Percentiles rank a stretch among this genome's conserved stretches.
These are phyloP conservation scores for Coccinonectria pachysandricola DNA, from an alignment of 2,329 filamentous ascomycete species.

Conservation along the genomic window DNA sequence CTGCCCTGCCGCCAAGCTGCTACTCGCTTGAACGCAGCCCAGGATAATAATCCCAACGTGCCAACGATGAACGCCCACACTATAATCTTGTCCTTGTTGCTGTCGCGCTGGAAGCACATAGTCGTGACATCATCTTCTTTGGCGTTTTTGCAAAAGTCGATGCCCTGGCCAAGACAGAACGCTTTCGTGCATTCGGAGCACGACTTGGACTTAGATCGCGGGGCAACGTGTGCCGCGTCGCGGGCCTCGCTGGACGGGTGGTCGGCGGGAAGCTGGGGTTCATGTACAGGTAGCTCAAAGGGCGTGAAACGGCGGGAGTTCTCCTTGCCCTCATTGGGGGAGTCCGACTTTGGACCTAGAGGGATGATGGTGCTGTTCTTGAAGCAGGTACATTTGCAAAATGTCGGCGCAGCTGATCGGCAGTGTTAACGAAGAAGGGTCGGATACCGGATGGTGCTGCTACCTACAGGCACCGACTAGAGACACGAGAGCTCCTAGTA, in stretches of 20 bases:
- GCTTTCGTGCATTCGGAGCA: constrained; percentile 55
- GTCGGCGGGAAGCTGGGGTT: constrained; percentile 8
- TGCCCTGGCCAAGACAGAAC: constrained; percentile 49
- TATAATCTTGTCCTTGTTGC: constrained; percentile 55
- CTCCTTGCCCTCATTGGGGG: constrained; percentile 15
- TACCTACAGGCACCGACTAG: constrained; percentile 30
- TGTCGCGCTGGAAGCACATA: constrained; percentile 57
- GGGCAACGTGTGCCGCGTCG: constrained; percentile 8
- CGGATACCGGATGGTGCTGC: not conserved
- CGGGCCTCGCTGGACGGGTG: constrained; percentile 6
- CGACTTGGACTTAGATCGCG: constrained; percentile 32
- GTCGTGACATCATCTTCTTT: constrained; percentile 52
- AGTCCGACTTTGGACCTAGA: constrained; percentile 36
- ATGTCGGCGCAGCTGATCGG: constrained; percentile 45
- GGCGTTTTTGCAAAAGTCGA: constrained; percentile 53
- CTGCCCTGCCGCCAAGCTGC: constrained; percentile 29
- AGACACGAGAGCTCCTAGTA: constrained; percentile 26
- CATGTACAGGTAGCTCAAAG: constrained; percentile 7
- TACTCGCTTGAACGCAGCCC: constrained; percentile 44
- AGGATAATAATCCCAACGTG: constrained; percentile 47
- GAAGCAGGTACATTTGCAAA: constrained; percentile 63
- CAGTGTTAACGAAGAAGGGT: constrained; percentile 12
- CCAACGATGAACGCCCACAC: constrained; percentile 54
- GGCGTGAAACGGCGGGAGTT: constrained; percentile 13
- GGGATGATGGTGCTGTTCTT: constrained; percentile 59